phyloP scores from a whole-genome alignment of 2,329 filamentous ascomycete genomes.

The Aspergillus sp. region DNA sequence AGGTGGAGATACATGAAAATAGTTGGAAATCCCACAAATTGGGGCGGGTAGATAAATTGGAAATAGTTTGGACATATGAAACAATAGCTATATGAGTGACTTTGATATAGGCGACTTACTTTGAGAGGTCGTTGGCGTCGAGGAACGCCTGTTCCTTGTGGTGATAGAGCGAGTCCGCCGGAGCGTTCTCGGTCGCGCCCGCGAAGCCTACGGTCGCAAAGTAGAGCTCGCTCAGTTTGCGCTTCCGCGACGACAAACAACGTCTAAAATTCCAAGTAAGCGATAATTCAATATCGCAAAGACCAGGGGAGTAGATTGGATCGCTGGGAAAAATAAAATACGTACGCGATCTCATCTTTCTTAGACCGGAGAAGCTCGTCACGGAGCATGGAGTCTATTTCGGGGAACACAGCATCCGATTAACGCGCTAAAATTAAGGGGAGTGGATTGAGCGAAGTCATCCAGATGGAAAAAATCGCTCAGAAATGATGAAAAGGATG shows the following conservation, averaged over 20 bases:
- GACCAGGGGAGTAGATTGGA: slow-evolving; percentile 19
- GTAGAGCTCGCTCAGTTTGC: slow-evolving; percentile 86
- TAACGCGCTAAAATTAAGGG: slow-evolving; percentile 48
- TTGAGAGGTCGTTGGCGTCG: slow-evolving; percentile 58
- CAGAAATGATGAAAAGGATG: slow-evolving; percentile 46
- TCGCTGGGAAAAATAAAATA: slow-evolving; percentile 38
- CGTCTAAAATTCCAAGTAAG: slow-evolving; percentile 47
- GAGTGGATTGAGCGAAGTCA: slow-evolving; percentile 42
- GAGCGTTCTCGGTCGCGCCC: slow-evolving; percentile 55
- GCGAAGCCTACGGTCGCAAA: slow-evolving; percentile 67
- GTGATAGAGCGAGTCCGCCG: slow-evolving; percentile 55
- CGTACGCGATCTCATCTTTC: slow-evolving; percentile 55
- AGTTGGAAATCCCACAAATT: neutral
- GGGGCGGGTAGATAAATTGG: neutral
- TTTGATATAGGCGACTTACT: slow-evolving; percentile 48
- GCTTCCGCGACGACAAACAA: slow-evolving; percentile 78
- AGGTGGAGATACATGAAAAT: neutral
- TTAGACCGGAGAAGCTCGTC: slow-evolving; percentile 53
- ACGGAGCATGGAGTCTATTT: slow-evolving; percentile 52
- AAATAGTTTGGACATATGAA: neutral
- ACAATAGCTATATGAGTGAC: slow-evolving; percentile 4
- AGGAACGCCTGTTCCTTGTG: slow-evolving; percentile 57
- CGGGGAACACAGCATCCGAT: slow-evolving; percentile 52
- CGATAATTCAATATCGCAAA: slow-evolving; percentile 30
- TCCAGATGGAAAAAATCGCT: slow-evolving; percentile 49